Conservation (phyloP, 768 basidiomycete species). For the Suillus brevipes region DNA sequence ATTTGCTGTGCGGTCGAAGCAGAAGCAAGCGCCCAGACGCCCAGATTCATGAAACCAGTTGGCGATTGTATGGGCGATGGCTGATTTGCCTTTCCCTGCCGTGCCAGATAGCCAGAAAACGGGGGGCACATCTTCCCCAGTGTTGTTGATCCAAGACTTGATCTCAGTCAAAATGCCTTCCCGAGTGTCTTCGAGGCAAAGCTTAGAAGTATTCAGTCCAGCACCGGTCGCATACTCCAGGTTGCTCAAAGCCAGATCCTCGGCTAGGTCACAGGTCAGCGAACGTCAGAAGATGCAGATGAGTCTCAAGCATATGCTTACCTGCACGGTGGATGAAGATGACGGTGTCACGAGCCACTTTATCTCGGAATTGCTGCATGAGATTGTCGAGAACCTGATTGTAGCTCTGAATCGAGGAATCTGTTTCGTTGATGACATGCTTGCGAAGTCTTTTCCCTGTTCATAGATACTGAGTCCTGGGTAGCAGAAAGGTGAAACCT, state of each 20-base stretch:
- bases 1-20: constrained; percentile 28
- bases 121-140: constrained; percentile 9
- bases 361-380: constrained; percentile 13
- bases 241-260: neutral
- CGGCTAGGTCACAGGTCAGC: neutral
- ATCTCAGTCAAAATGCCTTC: constrained; percentile 25
- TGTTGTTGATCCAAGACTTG: constrained; percentile 21
- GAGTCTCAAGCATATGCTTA: neutral
- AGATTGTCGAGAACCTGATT: constrained; percentile 5
- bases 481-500: neutral
- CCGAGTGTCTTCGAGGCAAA: constrained; percentile 23
- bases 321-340: constrained; percentile 1
- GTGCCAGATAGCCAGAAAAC: constrained; percentile 33
- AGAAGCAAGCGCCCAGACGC: constrained; percentile 35
- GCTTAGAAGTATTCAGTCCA: constrained; percentile 7
- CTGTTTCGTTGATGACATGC: constrained; percentile 1
- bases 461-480: neutral
- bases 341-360: constrained; percentile 5
- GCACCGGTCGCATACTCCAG: constrained; percentile 6
- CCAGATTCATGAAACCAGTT: constrained; percentile 16
- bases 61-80: constrained; percentile 38
- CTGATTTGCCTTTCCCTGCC: constrained; percentile 40
- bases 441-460: constrained; percentile 1
- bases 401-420: neutral
- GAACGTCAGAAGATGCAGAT: neutral